Evolutionary conservation across 164 flowering plant genomes (phyloP).

Genomic region (Hamamelis virginiana): DNA sequence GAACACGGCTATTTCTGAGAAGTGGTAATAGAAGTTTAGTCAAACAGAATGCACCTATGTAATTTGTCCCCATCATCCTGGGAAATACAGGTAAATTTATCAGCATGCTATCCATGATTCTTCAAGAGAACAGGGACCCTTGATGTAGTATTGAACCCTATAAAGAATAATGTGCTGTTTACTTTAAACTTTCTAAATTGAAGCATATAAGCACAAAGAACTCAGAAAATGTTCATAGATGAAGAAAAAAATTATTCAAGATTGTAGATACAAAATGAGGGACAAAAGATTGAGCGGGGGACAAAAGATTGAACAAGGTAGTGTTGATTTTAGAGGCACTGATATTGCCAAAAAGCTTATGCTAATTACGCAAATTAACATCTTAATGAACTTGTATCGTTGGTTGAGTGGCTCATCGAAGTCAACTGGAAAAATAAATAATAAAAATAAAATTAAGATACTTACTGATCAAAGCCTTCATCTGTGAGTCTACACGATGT

Average conservation of each 20-base stretch:
- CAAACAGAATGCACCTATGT: conserved; percentile 79
- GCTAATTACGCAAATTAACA: neutral
- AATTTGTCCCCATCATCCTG: conserved; percentile 92
- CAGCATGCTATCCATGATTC: neutral
- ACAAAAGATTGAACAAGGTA: neutral
- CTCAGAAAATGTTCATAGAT: too few relatives aligned
- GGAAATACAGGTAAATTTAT: neutral
- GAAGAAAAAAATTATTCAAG: too few relatives aligned
- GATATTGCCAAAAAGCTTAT: neutral
- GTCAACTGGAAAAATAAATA: neutral
- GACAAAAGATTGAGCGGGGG: neutral
- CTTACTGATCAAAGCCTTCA: conserved; percentile 83
- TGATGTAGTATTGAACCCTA: neutral
- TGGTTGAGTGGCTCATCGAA: neutral
- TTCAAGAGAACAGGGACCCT: neutral
- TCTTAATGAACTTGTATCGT: neutral
- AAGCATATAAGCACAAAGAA: too few relatives aligned
- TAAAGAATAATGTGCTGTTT: neutral
- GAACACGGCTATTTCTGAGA: conserved; percentile 60
- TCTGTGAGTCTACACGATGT: conserved; percentile 56
- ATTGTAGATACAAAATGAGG: neutral
- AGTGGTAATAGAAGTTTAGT: conserved; percentile 78
- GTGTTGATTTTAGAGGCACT: neutral
- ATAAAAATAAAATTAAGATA: conserved; percentile 9
- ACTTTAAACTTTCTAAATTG: neutral